Conservation (phyloP, 2,329 filamentous ascomycete species). For the Escovopsis weberi region DNA sequence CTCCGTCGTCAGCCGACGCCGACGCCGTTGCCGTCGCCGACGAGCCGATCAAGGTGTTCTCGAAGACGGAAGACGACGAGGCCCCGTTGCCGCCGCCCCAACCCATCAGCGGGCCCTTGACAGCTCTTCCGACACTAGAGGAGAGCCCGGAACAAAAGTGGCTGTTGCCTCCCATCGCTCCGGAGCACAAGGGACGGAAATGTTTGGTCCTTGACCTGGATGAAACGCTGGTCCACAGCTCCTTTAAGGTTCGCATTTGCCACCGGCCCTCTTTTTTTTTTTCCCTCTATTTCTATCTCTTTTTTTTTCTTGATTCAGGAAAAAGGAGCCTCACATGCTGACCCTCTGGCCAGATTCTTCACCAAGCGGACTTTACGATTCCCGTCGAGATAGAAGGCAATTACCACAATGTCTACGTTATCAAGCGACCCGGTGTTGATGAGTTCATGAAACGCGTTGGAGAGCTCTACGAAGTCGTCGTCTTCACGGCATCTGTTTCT, state of each 20-base stretch:
- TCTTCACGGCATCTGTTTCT: conserved; percentile 95
- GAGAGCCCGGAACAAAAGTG: conserved; percentile 40
- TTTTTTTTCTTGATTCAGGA: not conserved
- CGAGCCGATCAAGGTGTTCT: conserved; percentile 25
- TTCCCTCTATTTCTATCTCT: too few relatives aligned
- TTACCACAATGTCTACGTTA: conserved; percentile 98
- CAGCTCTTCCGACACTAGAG: conserved; percentile 25
- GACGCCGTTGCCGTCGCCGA: conserved; percentile 25
- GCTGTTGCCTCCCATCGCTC: conserved; percentile 67
- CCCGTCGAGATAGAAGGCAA: conserved; percentile 98
- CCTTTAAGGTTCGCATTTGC: conserved; percentile 64
- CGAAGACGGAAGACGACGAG: conserved; percentile 21
- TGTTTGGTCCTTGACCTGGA: conserved; percentile 92
- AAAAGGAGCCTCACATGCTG: not conserved
- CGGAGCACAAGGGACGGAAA: conserved; percentile 74
- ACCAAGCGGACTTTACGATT: conserved; percentile 97
- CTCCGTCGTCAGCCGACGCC: conserved; percentile 22
- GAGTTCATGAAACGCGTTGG: conserved; percentile 98
- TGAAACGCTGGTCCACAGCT: conserved; percentile 94
- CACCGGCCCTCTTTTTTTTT: not conserved
- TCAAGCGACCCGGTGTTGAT: conserved; percentile 96
- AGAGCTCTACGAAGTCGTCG: conserved; percentile 94
- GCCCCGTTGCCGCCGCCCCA: conserved; percentile 27
- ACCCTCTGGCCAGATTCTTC: conserved; percentile 54
- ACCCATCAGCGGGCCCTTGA: conserved; percentile 27